Base-by-base conservation (phyloP, 257 asterid species). In the Nicotiana obtusifolia region DNA sequence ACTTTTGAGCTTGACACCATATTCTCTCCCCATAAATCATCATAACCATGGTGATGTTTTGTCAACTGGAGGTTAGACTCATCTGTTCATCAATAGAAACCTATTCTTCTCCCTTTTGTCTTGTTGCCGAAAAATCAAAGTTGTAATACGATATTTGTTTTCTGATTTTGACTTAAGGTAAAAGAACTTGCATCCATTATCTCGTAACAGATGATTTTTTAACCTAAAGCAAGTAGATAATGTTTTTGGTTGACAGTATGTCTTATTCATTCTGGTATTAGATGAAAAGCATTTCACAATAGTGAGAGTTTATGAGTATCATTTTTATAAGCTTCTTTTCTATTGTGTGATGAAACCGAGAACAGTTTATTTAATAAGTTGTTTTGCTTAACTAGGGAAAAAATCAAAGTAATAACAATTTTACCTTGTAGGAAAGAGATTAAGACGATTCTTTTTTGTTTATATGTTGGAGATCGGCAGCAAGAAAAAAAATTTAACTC, bases 11-110 rank as follows among this genome's bases (percentile, higher is more conserved):
- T 59, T 88, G 89, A 90, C 87, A 88, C 84, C 91, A 78, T 91
- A 89, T 91, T 84, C 91, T 80, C 75, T 86, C 78, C 75, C 90
- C 56, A 81, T 86, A 71, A 88, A 83, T 87, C 90, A 85, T 78
- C 87, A 30, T 30, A 87, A 87, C 67, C 94, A 68, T 82, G 82
- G 76, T 87, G 87, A 88, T 77, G 76, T 79, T 87, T 65, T 87
- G 87, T 85, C 84, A 77, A 82, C 88, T 56, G 97, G 89, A 91
- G 91, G 97, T 93, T 26, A 75, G 80, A 24, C 20, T 75, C 61
- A 15, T 33, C 22, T 75, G 62, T 26, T 52, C 52, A 75, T 75
- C 44, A 49, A 24, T 26, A 15, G 44, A 44, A 75, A 49, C 8
- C 22, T 24, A 71, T 71, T 49, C 41, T 24, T 49, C 62, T 49